A percentile compares a stretch with the other conserved stretches of the same genome.
These are phyloP conservation scores for Cymbopogon citratus DNA, from an alignment of 176 grass and related monocot species.

Conservation along the genomic window DNA sequence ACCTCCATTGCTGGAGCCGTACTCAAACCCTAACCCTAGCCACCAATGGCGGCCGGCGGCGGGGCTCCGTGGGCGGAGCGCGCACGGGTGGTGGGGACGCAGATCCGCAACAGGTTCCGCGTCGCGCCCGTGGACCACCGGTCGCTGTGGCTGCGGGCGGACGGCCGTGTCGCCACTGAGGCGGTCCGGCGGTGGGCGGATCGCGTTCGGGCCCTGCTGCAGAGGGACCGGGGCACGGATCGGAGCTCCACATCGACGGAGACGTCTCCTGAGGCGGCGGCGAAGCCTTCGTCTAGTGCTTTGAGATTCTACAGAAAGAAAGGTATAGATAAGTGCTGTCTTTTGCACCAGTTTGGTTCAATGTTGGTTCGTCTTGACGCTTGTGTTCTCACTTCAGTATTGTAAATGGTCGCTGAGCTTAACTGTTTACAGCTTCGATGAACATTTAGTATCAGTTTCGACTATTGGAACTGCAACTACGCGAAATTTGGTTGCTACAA, in stretches of 20 bases:
- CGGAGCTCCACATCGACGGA: constrained; percentile 7
- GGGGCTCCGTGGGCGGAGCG: constrained; percentile 63
- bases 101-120: constrained; percentile 81
- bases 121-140: constrained; percentile 52
- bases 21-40: constrained; percentile 9
- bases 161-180: constrained; percentile 30
- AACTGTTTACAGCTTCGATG: neutral
- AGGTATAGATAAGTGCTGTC: constrained; percentile 8
- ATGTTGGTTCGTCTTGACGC: neutral
- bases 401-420: neutral
- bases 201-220: constrained; percentile 40
- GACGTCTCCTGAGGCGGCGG: neutral
- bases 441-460: neutral
- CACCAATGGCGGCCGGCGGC: constrained; percentile 49
- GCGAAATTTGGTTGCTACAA: neutral
- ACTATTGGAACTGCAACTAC: neutral
- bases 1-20: neutral
- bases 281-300: constrained; percentile 34
- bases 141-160: constrained; percentile 43
- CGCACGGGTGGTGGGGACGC: constrained; percentile 48
- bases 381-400: neutral
- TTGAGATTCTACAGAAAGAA: constrained; percentile 73
- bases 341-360: neutral
- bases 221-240: neutral
- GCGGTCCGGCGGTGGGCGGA: constrained; percentile 54